Evolutionary conservation across 805 yeast genomes (phyloP), one percentile per base, ranked within the genome.

Genomic region (Myxozyma nipponensis): DNA sequence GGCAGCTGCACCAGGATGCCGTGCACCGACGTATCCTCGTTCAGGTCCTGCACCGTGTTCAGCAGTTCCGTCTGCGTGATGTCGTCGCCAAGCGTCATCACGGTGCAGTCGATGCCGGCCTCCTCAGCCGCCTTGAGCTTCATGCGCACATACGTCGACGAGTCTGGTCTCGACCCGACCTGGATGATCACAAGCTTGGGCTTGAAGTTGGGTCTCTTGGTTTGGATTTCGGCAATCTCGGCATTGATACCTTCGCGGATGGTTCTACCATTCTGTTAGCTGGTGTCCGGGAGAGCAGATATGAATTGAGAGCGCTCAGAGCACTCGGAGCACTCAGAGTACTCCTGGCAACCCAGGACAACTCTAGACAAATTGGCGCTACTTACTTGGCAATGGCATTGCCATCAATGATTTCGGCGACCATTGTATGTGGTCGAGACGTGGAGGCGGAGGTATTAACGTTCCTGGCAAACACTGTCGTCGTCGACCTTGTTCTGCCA

Each of bases 1-100:
- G 98, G 98, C 58, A 91, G 77, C 72, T 90, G 98, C 49, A 91
- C 83, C 54, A 91, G 75, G 25, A 91, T 73, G 44, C 98, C 98
- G 67, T 91, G 87, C 39, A 88, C 88, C 13, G 76, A 65, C 35
- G 81, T 78, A 68, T 89, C 95, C 46, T 78, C 75, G 66, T 91
- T 91, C 62, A 90, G 75, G 10, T 69, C 68, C 37, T 77, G 76
- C 45, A 91, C 78, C 52, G 76, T 74, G 36, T 75, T 73, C 40
- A 90, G 70, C 21, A 72, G 62, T 52, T 65, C 82, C 28, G 70
- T 73, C 69, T 90, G 84, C 9, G 82, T 56, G 46, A 82, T 77
- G 32, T 74, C 71, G 46, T 79, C 88, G 35, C 81, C 80, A 54
- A 87, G 77, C 57, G 81, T 82, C 59, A 83, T 66, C 51, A 86